Percentiles rank a stretch among this genome's conserved stretches.
Evolutionary conservation across 2,329 filamentous ascomycete species (phyloP).

Genomic region (Neonectria hederae): DNA sequence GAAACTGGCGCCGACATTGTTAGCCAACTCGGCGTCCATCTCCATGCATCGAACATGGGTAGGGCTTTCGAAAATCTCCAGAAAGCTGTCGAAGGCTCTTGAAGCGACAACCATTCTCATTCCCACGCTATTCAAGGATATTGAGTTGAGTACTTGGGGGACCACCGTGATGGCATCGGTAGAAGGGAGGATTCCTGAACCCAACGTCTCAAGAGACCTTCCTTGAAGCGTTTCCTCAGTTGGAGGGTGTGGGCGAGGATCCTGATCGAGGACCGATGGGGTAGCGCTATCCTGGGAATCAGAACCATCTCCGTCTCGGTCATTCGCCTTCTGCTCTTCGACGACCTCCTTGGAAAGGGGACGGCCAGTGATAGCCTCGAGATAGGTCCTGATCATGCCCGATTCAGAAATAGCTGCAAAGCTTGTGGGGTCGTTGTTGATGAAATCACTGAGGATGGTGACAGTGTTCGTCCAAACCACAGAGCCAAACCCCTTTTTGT

Average conservation of each 20-base stretch:
- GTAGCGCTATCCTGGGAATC: constrained; percentile 53
- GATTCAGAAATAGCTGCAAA: constrained; percentile 96
- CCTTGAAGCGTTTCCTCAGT: constrained; percentile 59
- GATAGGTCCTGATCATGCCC: constrained; percentile 84
- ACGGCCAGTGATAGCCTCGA: constrained; percentile 79
- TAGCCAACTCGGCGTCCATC: constrained; percentile 73
- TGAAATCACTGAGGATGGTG: constrained; percentile 92
- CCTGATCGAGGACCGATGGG: constrained; percentile 47
- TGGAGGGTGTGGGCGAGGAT: constrained; percentile 62
- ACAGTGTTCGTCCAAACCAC: constrained; percentile 96
- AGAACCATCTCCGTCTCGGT: constrained; percentile 47
- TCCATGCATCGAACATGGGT: constrained; percentile 88
- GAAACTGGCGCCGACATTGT: constrained; percentile 82
- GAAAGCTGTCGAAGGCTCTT: constrained; percentile 82
- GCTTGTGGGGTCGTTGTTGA: constrained; percentile 98
- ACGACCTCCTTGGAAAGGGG: constrained; percentile 49
- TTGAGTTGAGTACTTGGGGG: constrained; percentile 88
- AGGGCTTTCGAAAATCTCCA: constrained; percentile 96
- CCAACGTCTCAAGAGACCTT: constrained; percentile 58
- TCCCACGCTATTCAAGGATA: constrained; percentile 88
- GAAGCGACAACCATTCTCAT: constrained; percentile 89
- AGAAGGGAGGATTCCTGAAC: constrained; percentile 83
- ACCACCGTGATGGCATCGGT: constrained; percentile 88
- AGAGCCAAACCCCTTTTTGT: constrained; percentile 83
- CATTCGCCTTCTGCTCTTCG: constrained; percentile 42